A percentile compares a stretch with the other conserved stretches of the same genome.
phyloP scores from a whole-genome alignment of 345 rosid genomes.

The Arabidopsis suecica region DNA sequence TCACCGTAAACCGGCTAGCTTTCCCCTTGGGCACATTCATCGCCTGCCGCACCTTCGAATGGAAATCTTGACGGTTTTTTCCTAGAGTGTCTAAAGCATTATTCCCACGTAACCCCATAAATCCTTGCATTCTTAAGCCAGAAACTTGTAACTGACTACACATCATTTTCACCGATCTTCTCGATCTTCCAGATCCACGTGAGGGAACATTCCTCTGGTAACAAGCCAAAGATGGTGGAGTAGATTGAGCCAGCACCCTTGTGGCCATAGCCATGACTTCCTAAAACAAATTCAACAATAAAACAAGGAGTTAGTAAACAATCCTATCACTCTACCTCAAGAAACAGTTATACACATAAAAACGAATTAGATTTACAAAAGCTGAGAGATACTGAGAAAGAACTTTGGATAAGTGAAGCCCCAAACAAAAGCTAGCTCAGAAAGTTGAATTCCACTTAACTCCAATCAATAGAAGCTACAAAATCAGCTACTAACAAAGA shows the following conservation, averaged over 20 bases:
- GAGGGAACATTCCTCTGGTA: constrained; percentile 54
- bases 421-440: constrained; percentile 18
- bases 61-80: constrained; percentile 56
- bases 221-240: constrained; percentile 59
- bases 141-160: constrained; percentile 47
- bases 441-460: constrained; percentile 12
- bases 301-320: not conserved
- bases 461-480: not conserved
- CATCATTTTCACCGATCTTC: constrained; percentile 56
- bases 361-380: constrained; percentile 20
- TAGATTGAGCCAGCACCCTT: constrained; percentile 75
- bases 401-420: constrained; percentile 12
- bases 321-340: constrained; percentile 6
- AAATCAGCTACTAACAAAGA: not conserved
- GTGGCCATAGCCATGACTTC: constrained; percentile 64
- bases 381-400: constrained; percentile 14
- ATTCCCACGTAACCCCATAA: constrained; percentile 62
- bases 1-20: constrained; percentile 52
- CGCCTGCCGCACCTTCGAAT: constrained; percentile 54
- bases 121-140: constrained; percentile 58
- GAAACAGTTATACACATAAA: constrained; percentile 16
- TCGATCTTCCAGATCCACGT: constrained; percentile 58
- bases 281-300: not conserved
- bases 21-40: constrained; percentile 57
- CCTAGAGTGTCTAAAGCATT: constrained; percentile 57